Evolutionary conservation across 2,329 filamentous ascomycete genomes (phyloP).

Genomic region (Botrytis elliptica): DNA sequence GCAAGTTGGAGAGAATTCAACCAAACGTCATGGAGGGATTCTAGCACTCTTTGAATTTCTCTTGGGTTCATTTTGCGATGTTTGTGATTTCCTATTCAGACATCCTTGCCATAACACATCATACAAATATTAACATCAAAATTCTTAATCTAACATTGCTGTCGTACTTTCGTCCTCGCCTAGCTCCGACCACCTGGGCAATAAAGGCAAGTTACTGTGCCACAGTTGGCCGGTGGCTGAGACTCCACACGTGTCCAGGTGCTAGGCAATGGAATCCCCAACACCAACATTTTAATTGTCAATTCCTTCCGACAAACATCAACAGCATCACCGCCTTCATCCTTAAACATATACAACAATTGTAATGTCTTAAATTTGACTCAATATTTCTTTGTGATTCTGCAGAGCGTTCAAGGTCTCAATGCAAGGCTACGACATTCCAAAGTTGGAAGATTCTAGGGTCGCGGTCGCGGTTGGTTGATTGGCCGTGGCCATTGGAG

Average conservation of each 20-base stretch:
- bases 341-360: not conserved
- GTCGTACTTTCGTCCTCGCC: not conserved
- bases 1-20: conserved; percentile 44
- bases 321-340: not conserved
- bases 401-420: not conserved
- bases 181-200: not conserved
- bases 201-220: not conserved
- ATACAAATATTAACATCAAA: not conserved
- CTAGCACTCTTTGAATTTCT: not conserved
- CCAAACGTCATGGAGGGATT: conserved; percentile 37
- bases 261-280: not conserved
- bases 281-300: not conserved
- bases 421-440: not conserved
- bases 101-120: not conserved
- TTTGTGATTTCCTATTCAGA: too few relatives aligned
- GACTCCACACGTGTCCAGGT: not conserved
- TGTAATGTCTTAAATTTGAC: not conserved
- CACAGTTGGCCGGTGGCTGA: not conserved
- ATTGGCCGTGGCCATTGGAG: not conserved
- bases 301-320: not conserved
- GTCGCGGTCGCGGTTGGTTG: not conserved
- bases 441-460: conserved; percentile 6
- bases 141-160: too few relatives aligned
- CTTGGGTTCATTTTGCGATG: not conserved
- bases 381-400: not conserved